Evolutionary conservation across 352 stramenopile species (phyloP), one percentile per base, ranked within the genome.

Genomic region (Pythium rishiriense): DNA sequence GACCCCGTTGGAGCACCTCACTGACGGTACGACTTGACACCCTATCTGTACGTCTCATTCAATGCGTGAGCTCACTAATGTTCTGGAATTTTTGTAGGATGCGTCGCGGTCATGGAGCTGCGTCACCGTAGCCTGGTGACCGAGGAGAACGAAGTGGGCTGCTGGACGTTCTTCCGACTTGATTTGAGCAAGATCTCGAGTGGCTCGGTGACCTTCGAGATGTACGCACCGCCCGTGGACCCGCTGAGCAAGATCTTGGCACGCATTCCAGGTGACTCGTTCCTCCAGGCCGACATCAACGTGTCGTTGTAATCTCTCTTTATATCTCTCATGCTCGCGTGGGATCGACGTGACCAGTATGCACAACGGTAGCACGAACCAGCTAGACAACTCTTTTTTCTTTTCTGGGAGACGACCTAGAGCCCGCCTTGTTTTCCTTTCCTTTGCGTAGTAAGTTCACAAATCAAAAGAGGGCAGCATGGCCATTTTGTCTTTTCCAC

Each of bases 171-270:
- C 70, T 94, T 96, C 79, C 85, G 88, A 21, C 59, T 96, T 22
- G 87, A 96, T 60, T 75, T 96, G 62, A 91, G 84, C 76, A 92
- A 91, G 73, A 94, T 94, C 76, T 93, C 87, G 53, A 94, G 81
- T 60, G 80, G 82, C 29, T 78, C 87, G 3, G 81, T 91, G 41
- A 96, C 85, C 46, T 93, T 96, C 33, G 87, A 96, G 68, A 96
- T 96, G 87, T 96, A 94, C 64, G 83, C 85, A 47, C 75, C 87
- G 31, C 87, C 87, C 1, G 87, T 93, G 62, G 81, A 94, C 59
- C 87, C 87, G 17, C 78, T 89, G 58, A 93, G 83, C 71, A 93
- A 93, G 65, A 96, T 94, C 56, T 74, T 96, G 45, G 87, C 85
- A 37, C 84, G 85, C 31, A 81, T 94, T 50, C 87, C 83, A 3